Percentiles rank a stretch among this genome's conserved stretches.
phyloP scores from a whole-genome alignment of 1,284 basidiomycete species.

The Ustilago cynodontis region DNA sequence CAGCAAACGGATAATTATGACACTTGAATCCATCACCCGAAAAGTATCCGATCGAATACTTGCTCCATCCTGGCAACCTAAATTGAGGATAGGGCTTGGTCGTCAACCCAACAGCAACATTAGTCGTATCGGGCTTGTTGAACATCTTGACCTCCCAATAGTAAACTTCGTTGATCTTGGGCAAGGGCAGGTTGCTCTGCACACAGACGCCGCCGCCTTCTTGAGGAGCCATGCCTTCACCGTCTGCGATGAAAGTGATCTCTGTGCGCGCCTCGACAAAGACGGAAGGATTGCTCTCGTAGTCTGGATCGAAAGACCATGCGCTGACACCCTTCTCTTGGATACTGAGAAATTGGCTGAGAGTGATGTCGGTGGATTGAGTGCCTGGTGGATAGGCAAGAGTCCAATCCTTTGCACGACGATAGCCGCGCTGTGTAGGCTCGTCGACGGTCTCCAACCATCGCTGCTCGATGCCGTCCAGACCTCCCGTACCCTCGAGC shows the following conservation, averaged over 20 bases:
- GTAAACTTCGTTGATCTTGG: conserved; percentile 70
- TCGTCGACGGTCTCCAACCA: conserved; percentile 91
- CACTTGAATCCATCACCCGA: conserved; percentile 93
- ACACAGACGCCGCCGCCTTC: conserved; percentile 68
- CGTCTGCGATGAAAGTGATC: conserved; percentile 68
- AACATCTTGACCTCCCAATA: conserved; percentile 71
- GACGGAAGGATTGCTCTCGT: conserved; percentile 67
- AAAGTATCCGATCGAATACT: conserved; percentile 95
- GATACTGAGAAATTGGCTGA: conserved; percentile 68
- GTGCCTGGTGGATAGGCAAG: conserved; percentile 48
- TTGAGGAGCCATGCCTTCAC: conserved; percentile 67
- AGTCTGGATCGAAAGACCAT: conserved; percentile 69
- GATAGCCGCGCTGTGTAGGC: conserved; percentile 78
- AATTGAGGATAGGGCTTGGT: conserved; percentile 69
- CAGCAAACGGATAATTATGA: conserved; percentile 95
- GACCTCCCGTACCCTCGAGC: conserved; percentile 85
- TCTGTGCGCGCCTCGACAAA: conserved; percentile 68
- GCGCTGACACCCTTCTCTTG: conserved; percentile 70
- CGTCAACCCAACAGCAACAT: conserved; percentile 64
- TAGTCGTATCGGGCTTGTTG: conserved; percentile 66
- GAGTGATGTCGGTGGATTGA: conserved; percentile 68
- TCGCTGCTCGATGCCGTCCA: conserved; percentile 87
- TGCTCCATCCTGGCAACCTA: conserved; percentile 77
- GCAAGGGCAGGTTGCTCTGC: conserved; percentile 68
- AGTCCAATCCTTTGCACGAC: conserved; percentile 84